Base-by-base conservation (phyloP, 139 green algal species). In the Asterochloris erici region DNA sequence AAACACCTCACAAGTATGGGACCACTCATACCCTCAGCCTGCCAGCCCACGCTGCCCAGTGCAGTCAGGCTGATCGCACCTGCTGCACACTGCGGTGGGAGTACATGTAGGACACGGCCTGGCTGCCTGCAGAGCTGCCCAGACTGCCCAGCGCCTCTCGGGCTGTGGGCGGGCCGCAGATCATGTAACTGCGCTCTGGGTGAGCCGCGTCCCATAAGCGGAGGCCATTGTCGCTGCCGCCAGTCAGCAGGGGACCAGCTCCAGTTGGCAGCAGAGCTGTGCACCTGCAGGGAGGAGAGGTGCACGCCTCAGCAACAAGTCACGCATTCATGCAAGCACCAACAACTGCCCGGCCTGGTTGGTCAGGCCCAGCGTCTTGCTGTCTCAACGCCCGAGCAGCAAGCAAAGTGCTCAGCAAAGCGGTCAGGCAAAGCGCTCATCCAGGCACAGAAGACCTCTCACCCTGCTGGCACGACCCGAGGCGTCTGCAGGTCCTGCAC, bases 121-220 rank as follows among this genome's bases (percentile, higher is more conserved):
- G 28, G n/a, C 60, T 78, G 71, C 47, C 12, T 63, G 73, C 73
- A 62, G 63, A 78, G 38, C 12, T 71, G 21, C 11, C 76, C 73
- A 83, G 81, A 88, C 60, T 88, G 81, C 28, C 87, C 87, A 0
- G 83, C 88, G 19, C 76, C 68, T 24, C 28, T 62, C 38, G 16
- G 13, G 16, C 29, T 47, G 79, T 82, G 68, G 68, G 89, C 82
- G 84, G 79, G 26, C 81, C 87, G 15, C 68, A 85, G 76, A 97
- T 88, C 23, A 94, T 85, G 85, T 95, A 97, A 79, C 81, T 90
- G 61, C 85, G 80, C 28, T 93, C 82, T 26, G 90, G 90, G 17
- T 80, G 84, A 11, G 84, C 64, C 19, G 68, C 87, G 61, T 96
- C 90, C 93, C 93, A 96, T 70, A 82, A 88, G 68, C 89, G 85